Evolutionary conservation across 306 rosid genomes (phyloP).

Genomic region (Casuarina equisetifolia): DNA sequence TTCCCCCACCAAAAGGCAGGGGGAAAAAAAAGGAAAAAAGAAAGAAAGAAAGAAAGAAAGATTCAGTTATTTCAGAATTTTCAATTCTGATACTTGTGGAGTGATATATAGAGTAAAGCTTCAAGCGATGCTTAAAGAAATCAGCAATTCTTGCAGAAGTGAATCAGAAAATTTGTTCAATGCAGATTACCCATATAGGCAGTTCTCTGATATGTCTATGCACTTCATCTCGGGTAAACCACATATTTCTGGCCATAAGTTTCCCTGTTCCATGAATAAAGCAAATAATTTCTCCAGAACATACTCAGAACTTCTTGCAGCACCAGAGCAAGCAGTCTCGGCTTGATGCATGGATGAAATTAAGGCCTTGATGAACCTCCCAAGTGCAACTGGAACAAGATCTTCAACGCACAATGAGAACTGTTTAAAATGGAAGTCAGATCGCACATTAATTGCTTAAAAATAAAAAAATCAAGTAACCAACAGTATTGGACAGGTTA

Average conservation of each 20-base stretch:
- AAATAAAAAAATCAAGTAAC: constrained; percentile 17
- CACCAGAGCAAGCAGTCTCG: constrained; percentile 45
- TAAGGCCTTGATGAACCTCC: constrained; percentile 73
- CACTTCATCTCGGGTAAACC: constrained; percentile 74
- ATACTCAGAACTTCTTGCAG: constrained; percentile 55
- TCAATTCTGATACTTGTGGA: constrained; percentile 1
- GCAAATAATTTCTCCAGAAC: constrained; percentile 78
- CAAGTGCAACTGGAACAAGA: constrained; percentile 92
- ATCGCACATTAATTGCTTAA: constrained; percentile 22
- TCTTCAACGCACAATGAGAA: constrained; percentile 95
- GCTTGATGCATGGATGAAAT: constrained; percentile 56
- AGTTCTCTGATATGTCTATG: constrained; percentile 63
- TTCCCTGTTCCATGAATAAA: constrained; percentile 94
- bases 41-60: constrained; percentile 10
- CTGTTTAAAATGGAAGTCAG: constrained; percentile 48
- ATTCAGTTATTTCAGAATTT: neutral
- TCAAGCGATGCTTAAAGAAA: neutral
- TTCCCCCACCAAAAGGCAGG: no score
- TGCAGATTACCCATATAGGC: constrained; percentile 68
- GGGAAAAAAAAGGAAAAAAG: neutral
- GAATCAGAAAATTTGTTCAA: constrained; percentile 5
- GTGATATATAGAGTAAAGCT: neutral
- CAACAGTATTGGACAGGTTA: constrained; percentile 5
- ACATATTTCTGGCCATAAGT: constrained; percentile 92
- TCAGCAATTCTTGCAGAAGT: constrained; percentile 10